A percentile compares a stretch with the other conserved stretches of the same genome.
phyloP scores from a whole-genome alignment of 345 rosid genomes.

The Citrus sp. region DNA sequence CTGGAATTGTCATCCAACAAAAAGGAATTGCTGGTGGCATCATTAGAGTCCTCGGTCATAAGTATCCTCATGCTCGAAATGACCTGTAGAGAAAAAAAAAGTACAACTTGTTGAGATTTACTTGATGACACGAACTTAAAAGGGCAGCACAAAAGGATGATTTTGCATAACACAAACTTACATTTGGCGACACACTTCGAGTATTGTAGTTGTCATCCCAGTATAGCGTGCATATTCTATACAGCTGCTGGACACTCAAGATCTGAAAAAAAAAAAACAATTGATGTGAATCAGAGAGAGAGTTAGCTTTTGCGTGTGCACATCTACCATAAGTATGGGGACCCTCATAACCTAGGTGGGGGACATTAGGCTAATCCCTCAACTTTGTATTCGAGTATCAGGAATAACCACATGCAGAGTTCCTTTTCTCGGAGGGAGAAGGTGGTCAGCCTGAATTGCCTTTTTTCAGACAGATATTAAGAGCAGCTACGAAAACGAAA shows the following conservation, averaged over 20 bases:
- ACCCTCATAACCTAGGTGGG: neutral
- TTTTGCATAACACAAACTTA: conserved; percentile 30
- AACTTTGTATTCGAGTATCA: neutral
- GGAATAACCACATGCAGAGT: neutral
- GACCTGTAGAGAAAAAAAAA: conserved; percentile 43
- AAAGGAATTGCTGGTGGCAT: conserved; percentile 82
- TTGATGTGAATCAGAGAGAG: conserved; percentile 5
- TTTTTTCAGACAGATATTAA: neutral
- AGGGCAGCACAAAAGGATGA: neutral
- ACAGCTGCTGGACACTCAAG: conserved; percentile 94
- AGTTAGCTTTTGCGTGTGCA: too few relatives aligned
- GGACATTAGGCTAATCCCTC: neutral
- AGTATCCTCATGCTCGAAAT: conserved; percentile 96
- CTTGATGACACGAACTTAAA: neutral
- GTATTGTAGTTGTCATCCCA: conserved; percentile 99
- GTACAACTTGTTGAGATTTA: conserved; percentile 10
- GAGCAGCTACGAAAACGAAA: neutral
- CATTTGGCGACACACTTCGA: conserved; percentile 83
- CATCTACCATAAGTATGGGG: neutral
- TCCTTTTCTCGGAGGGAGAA: neutral
- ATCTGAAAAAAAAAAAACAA: conserved; percentile 38
- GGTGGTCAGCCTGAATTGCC: neutral
- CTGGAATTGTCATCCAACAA: conserved; percentile 93
- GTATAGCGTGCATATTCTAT: conserved; percentile 91
- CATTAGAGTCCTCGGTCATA: conserved; percentile 93